These are phyloP conservation scores for Daldinia childiae DNA, from an alignment of 495 filamentous ascomycete genomes.

Conservation along the genomic window DNA sequence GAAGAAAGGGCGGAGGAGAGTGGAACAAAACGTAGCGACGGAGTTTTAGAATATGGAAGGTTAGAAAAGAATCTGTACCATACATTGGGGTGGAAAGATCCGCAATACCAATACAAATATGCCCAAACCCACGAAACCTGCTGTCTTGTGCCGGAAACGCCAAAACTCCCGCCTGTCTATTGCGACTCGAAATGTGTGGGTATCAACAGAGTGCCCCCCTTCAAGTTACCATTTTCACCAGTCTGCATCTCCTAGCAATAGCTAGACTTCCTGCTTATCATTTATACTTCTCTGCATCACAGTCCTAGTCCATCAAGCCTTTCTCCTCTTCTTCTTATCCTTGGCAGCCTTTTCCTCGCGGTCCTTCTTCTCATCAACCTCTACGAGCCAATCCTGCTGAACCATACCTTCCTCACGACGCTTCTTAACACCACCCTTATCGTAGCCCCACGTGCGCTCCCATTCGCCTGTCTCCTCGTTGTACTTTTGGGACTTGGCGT, in stretches of 20 bases:
- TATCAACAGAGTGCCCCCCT: slow-evolving; percentile 33
- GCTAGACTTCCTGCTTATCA: neutral
- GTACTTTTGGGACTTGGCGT: slow-evolving; percentile 73
- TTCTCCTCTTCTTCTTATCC: slow-evolving; percentile 70
- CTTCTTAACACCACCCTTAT: slow-evolving; percentile 86
- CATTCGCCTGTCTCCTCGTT: slow-evolving; percentile 87
- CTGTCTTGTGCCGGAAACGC: slow-evolving; percentile 18
- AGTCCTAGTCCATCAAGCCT: slow-evolving; percentile 59
- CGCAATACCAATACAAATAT: slow-evolving; percentile 35
- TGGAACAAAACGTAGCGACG: slow-evolving; percentile 6
- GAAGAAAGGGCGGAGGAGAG: slow-evolving; percentile 8
- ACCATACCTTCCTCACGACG: slow-evolving; percentile 54
- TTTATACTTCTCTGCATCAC: neutral
- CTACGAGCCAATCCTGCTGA: slow-evolving; percentile 85
- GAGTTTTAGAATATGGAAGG: slow-evolving; percentile 29
- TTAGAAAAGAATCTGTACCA: slow-evolving; percentile 36
- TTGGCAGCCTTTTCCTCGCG: slow-evolving; percentile 67
- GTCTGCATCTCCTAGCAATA: neutral
- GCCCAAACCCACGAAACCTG: slow-evolving; percentile 9
- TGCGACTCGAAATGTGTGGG: slow-evolving; percentile 29
- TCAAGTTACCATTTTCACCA: neutral
- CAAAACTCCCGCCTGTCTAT: slow-evolving; percentile 27
- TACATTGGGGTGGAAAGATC: slow-evolving; percentile 27
- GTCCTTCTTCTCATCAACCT: slow-evolving; percentile 84
- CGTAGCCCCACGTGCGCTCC: slow-evolving; percentile 92